Evolutionary conservation across 2,329 filamentous ascomycete genomes (phyloP).

Genomic region (Mariannaea sp.): DNA sequence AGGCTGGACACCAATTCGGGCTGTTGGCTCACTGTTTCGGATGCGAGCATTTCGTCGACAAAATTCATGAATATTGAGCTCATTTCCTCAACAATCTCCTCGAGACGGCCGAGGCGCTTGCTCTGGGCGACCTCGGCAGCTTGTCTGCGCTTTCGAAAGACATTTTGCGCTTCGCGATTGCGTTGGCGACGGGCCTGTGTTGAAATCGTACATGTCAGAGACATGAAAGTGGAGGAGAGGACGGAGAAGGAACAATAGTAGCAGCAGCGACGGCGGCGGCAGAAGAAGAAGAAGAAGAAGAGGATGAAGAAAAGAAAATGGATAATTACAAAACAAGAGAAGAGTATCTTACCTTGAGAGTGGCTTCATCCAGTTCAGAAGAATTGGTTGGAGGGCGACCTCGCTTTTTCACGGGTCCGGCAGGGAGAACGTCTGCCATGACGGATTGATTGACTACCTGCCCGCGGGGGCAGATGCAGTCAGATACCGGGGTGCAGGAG

Average conservation of each 20-base stretch:
- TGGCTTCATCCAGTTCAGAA: slow-evolving; percentile 31
- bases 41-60: slow-evolving; percentile 38
- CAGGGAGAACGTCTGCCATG: slow-evolving; percentile 4
- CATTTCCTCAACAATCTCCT: slow-evolving; percentile 39
- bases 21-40: slow-evolving; percentile 28
- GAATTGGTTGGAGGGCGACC: slow-evolving; percentile 27
- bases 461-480: not conserved
- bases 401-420: slow-evolving; percentile 23
- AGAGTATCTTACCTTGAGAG: slow-evolving; percentile 29
- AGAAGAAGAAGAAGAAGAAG: not conserved
- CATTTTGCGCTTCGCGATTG: slow-evolving; percentile 39
- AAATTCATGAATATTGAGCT: slow-evolving; percentile 37
- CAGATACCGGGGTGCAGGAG: no score
- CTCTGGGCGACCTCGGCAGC: slow-evolving; percentile 37
- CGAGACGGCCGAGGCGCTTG: slow-evolving; percentile 34
- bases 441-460: no score
- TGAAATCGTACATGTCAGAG: not conserved
- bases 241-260: no score
- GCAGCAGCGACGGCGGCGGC: no score
- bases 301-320: not conserved
- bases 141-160: slow-evolving; percentile 37
- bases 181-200: slow-evolving; percentile 36
- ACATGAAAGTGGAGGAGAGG: not conserved
- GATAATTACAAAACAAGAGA: not conserved
- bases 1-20: slow-evolving; percentile 28